Percentiles rank a stretch among this genome's conserved stretches.
Conservation (phyloP, 805 yeast species). For the Sungouiella blattae region DNA sequence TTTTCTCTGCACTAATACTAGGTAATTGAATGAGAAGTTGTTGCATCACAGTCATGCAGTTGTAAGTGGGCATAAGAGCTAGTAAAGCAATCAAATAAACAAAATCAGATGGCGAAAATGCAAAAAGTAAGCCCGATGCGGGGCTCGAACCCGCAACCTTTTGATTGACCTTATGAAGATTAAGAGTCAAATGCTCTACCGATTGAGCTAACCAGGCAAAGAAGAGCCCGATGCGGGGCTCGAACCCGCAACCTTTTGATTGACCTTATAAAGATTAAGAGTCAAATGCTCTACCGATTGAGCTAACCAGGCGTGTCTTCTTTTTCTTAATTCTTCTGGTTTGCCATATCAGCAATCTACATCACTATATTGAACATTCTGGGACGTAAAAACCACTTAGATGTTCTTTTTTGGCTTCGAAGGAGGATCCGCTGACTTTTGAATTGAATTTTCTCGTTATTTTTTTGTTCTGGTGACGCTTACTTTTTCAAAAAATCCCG, state of each 20-base stretch:
- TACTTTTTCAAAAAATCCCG: no score
- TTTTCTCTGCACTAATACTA: no score
- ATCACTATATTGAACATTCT: background rate
- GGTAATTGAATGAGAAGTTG: no score
- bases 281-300: constrained; percentile 17
- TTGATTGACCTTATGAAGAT: constrained; percentile 18
- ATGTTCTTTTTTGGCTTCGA: no score
- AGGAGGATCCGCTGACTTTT: no score
- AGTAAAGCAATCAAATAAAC: background rate
- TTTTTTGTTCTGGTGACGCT: no score
- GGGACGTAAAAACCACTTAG: no score
- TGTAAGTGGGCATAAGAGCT: no score
- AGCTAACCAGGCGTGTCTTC: constrained; percentile 13
- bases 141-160: constrained; percentile 23
- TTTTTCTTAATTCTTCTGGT: background rate
- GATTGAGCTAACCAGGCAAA: constrained; percentile 17
- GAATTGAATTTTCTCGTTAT: no score
- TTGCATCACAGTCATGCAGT: no score
- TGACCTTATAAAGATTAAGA: constrained; percentile 13
- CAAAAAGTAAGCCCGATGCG: constrained; percentile 19
- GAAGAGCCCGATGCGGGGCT: constrained; percentile 16
- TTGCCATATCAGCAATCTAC: background rate
- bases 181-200: constrained; percentile 22
- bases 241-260: constrained; percentile 18
- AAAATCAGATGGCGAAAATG: background rate